phyloP scores from a whole-genome alignment of 2,329 filamentous ascomycete genomes.

The Calonectria pseudoturangicola region DNA sequence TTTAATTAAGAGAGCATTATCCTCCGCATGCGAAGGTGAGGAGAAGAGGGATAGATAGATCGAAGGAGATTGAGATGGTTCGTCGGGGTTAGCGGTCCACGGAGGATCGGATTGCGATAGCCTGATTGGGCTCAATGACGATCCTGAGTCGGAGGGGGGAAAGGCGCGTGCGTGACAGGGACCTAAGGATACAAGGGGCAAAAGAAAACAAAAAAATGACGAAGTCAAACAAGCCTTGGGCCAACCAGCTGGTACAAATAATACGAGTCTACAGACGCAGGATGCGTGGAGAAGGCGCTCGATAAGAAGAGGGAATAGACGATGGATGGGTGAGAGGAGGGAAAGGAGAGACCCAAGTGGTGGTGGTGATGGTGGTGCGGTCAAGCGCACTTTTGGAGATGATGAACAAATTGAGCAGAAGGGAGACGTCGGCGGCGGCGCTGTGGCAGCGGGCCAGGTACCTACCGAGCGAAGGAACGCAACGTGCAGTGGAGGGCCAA shows the following conservation, averaged over 20 bases:
- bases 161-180: constrained; percentile 33
- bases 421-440: constrained; percentile 36
- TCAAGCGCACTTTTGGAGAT: constrained; percentile 49
- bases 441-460: constrained; percentile 35
- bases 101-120: constrained; percentile 38
- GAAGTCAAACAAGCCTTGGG: constrained; percentile 21
- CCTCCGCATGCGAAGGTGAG: constrained; percentile 33
- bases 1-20: constrained; percentile 52
- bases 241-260: constrained; percentile 41
- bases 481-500: constrained; percentile 34
- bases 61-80: constrained; percentile 36
- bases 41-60: constrained; percentile 25
- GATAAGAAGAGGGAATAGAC: constrained; percentile 32
- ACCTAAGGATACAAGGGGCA: constrained; percentile 39
- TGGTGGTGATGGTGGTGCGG: constrained; percentile 50
- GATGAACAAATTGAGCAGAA: constrained; percentile 29
- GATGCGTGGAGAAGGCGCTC: constrained; percentile 31
- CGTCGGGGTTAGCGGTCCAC: constrained; percentile 30
- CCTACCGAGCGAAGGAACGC: constrained; percentile 33
- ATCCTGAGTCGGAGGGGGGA: constrained; percentile 36
- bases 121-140: constrained; percentile 40
- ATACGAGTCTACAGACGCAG: constrained; percentile 30
- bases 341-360: constrained; percentile 43
- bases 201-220: constrained; percentile 30
- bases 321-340: constrained; percentile 44